Conservation (phyloP, 2,329 filamentous ascomycete species). For the Emmonsia crescens region DNA sequence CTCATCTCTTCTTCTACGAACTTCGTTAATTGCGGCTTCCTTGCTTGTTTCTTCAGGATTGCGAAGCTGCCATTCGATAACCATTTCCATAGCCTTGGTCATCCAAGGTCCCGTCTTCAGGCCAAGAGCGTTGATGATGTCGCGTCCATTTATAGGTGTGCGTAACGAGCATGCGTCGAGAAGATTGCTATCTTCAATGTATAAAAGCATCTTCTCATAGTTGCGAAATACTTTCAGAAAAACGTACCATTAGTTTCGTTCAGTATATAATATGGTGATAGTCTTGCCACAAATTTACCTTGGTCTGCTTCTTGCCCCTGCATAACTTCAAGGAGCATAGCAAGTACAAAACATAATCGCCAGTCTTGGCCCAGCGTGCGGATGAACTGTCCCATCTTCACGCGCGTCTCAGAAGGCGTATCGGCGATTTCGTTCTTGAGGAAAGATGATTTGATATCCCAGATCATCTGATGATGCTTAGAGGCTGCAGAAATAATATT, state of each 20-base stretch:
- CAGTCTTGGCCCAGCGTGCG: slow-evolving; percentile 30
- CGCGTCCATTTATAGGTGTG: slow-evolving; percentile 61
- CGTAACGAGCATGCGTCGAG: slow-evolving; percentile 45
- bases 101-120: slow-evolving; percentile 72
- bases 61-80: slow-evolving; percentile 79
- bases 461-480: slow-evolving; percentile 53
- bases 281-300: slow-evolving; percentile 19
- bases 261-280: not conserved
- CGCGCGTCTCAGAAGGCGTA: slow-evolving; percentile 25
- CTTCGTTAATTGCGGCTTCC: slow-evolving; percentile 48
- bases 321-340: slow-evolving; percentile 32
- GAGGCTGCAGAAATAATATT: slow-evolving; percentile 57
- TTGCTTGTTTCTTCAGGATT: slow-evolving; percentile 58
- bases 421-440: slow-evolving; percentile 19
- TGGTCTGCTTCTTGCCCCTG: slow-evolving; percentile 19
- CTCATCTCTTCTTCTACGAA: slow-evolving; percentile 43
- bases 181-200: slow-evolving; percentile 41
- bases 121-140: slow-evolving; percentile 56
- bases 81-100: slow-evolving; percentile 63
- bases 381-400: slow-evolving; percentile 26
- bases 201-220: slow-evolving; percentile 45
- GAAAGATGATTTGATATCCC: slow-evolving; percentile 42
- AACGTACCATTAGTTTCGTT: not conserved
- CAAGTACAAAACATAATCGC: slow-evolving; percentile 29
- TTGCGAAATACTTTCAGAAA: slow-evolving; percentile 33